Evolutionary conservation across 192 early-diverging fungal species (phyloP).

Genomic region (Coemansia sp.): DNA sequence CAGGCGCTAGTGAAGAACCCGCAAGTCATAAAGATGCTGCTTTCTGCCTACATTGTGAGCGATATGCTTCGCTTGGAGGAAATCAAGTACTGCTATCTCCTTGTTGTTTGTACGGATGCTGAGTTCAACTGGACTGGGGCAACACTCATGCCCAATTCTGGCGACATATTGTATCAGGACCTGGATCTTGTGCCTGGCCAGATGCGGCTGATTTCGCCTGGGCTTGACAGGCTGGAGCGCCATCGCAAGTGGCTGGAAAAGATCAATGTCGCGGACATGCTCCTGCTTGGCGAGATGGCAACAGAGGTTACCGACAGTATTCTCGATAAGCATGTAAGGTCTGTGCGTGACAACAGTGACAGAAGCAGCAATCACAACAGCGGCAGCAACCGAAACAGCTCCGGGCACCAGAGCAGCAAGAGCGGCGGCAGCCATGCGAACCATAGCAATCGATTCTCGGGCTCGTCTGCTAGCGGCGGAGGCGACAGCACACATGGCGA

Average conservation of each 20-base stretch:
- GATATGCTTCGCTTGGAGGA: constrained; percentile 20
- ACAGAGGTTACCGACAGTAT: constrained; percentile 42
- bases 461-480: background rate
- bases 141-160: constrained; percentile 17
- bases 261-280: constrained; percentile 31
- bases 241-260: constrained; percentile 37
- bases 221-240: constrained; percentile 29
- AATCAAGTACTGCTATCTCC: constrained; percentile 39
- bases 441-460: constrained; percentile 1
- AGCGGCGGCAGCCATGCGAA: constrained; percentile 7
- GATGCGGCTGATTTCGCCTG: constrained; percentile 55
- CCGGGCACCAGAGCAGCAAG: constrained; percentile 2
- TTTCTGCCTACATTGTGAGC: constrained; percentile 57
- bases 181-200: constrained; percentile 39
- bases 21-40: constrained; percentile 53
- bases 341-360: background rate
- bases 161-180: constrained; percentile 34
- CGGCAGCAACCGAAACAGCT: background rate
- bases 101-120: constrained; percentile 47
- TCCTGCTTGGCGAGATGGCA: constrained; percentile 33
- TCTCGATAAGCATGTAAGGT: constrained; percentile 14
- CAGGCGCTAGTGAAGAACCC: constrained; percentile 61
- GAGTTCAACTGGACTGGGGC: constrained; percentile 52
- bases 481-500: background rate
- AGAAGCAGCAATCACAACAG: background rate